Percentiles rank a stretch among this genome's conserved stretches.
Evolutionary conservation across 1,284 basidiomycete genomes (phyloP).

Genomic region (Mycena sp.): DNA sequence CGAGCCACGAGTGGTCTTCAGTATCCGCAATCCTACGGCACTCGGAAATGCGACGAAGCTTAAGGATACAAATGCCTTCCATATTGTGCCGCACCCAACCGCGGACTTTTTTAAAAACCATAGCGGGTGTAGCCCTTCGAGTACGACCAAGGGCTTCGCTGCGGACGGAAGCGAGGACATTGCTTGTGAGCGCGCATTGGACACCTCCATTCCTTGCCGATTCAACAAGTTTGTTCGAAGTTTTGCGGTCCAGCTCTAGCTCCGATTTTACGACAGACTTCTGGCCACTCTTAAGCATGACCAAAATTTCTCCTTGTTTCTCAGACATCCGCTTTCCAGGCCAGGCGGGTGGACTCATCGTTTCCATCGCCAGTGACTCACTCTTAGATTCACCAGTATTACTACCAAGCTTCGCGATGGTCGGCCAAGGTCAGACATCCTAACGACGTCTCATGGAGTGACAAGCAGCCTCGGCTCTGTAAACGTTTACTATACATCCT

Average conservation of each 20-base stretch:
- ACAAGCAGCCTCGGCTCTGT: constrained; percentile 24
- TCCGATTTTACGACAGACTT: constrained; percentile 28
- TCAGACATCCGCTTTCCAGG: constrained; percentile 27
- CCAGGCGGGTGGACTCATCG: constrained; percentile 4
- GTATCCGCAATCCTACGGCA: constrained; percentile 10
- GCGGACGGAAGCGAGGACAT: constrained; percentile 16
- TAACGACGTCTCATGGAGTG: constrained; percentile 18
- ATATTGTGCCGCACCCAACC: constrained; percentile 16
- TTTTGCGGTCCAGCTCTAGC: constrained; percentile 25
- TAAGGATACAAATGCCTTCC: constrained; percentile 19
- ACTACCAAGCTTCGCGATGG: constrained; percentile 17
- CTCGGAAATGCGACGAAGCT: neutral
- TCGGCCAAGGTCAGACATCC: neutral
- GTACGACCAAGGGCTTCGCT: constrained; percentile 11
- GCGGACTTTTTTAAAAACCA: constrained; percentile 23
- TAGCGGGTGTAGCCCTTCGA: constrained; percentile 14
- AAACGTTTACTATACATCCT: neutral
- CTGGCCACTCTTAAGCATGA: constrained; percentile 29
- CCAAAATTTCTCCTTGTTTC: constrained; percentile 27
- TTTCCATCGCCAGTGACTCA: too few relatives aligned
- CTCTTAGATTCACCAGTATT: constrained; percentile 3
- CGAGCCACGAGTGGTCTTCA: constrained; percentile 28
- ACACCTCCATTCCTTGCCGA: neutral
- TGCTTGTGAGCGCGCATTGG: constrained; percentile 10
- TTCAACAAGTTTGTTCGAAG: neutral